phyloP scores from a whole-genome alignment of 1,284 basidiomycete species.

The Cryptococcus amylolentus region DNA sequence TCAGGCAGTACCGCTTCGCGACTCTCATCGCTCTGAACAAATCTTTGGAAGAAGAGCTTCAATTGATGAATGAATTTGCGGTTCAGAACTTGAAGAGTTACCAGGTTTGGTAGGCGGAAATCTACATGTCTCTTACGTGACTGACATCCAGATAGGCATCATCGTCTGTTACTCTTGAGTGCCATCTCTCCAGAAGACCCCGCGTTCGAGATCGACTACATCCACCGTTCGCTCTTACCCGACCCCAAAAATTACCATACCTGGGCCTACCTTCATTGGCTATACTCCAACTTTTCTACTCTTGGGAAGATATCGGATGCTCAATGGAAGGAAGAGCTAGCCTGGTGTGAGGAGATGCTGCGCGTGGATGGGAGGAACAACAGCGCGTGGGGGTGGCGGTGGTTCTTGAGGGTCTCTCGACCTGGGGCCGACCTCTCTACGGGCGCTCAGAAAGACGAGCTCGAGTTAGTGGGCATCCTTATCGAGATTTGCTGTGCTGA shows the following conservation, averaged over 20 bases:
- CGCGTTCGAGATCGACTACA: slow-evolving; percentile 68
- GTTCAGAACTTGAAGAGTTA: slow-evolving; percentile 82
- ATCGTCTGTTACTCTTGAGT: slow-evolving; percentile 70
- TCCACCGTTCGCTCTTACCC: slow-evolving; percentile 62
- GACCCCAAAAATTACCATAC: slow-evolving; percentile 96
- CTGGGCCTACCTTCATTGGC: slow-evolving; percentile 90
- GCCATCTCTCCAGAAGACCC: slow-evolving; percentile 57
- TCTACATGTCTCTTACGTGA: neutral
- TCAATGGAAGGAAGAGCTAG: slow-evolving; percentile 72
- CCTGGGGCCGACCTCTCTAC: slow-evolving; percentile 43
- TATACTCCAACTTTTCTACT: slow-evolving; percentile 69
- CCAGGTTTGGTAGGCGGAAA: slow-evolving; percentile 71
- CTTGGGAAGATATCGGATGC: slow-evolving; percentile 52
- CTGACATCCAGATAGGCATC: slow-evolving; percentile 57
- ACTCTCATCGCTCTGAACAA: slow-evolving; percentile 67
- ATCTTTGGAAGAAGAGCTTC: slow-evolving; percentile 69
- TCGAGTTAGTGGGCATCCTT: slow-evolving; percentile 57
- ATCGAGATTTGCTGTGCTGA: neutral
- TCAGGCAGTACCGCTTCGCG: slow-evolving; percentile 87
- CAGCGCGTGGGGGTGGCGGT: slow-evolving; percentile 97
- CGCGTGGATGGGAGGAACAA: slow-evolving; percentile 85
- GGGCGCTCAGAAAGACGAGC: slow-evolving; percentile 62
- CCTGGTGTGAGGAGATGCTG: slow-evolving; percentile 73
- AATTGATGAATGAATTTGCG: slow-evolving; percentile 78
- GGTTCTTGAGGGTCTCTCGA: slow-evolving; percentile 79